phyloP scores from a whole-genome alignment of 805 yeast species.

The Ogataea salicorniae region DNA sequence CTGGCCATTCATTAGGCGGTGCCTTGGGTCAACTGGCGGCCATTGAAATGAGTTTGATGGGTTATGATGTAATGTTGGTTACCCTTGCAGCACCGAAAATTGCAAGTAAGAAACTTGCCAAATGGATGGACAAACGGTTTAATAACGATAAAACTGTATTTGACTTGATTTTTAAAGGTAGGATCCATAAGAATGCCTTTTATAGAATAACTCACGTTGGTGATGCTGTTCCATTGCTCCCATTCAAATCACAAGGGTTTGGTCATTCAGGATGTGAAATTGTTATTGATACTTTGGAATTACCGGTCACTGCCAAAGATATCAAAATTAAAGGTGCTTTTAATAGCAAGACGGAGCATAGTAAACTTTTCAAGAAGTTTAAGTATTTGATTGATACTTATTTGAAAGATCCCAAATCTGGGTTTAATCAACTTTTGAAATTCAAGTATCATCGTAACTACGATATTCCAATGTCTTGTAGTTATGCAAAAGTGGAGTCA shows the following conservation, averaged over 20 bases:
- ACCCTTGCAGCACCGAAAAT: conserved; percentile 63
- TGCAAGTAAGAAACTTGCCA: conserved; percentile 47
- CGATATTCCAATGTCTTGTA: neutral
- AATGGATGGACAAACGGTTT: conserved; percentile 49
- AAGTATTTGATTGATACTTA: neutral
- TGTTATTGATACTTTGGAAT: conserved; percentile 29
- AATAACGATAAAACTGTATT: conserved; percentile 23
- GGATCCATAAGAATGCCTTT: conserved; percentile 17
- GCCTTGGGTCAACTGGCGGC: conserved; percentile 63
- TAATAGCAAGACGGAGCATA: neutral
- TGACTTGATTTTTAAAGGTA: neutral
- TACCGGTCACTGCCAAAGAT: neutral
- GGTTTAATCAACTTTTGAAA: no score
- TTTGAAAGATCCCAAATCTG: no score
- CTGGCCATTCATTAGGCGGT: conserved; percentile 71
- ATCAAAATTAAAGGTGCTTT: neutral
- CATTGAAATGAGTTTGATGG: conserved; percentile 51
- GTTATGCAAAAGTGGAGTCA: neutral
- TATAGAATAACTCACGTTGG: conserved; percentile 50
- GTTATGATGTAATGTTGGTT: conserved; percentile 49
- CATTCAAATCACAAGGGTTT: conserved; percentile 40
- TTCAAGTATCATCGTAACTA: neutral
- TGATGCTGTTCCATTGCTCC: conserved; percentile 57
- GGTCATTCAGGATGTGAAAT: conserved; percentile 50
- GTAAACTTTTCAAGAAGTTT: neutral